These are phyloP conservation scores for Mimosa bimucronata DNA, from an alignment of 306 rosid species.

Conservation along the genomic window DNA sequence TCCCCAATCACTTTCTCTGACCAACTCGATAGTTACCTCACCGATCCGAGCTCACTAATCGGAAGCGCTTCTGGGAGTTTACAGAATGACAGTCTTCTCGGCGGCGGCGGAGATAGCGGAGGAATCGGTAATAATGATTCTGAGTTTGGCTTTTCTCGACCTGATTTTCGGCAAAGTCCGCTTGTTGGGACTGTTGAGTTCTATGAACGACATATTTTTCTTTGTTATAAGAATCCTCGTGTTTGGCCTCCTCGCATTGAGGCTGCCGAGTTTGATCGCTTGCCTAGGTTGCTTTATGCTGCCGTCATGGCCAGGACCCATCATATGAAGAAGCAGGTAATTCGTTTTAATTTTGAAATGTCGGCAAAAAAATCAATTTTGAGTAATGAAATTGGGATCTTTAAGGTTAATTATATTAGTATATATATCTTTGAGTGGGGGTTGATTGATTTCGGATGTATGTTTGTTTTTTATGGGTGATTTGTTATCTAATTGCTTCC, in stretches of 20 bases:
- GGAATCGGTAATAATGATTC: constrained; percentile 45
- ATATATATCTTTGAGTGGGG: neutral
- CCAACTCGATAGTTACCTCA: constrained; percentile 70
- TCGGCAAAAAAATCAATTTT: neutral
- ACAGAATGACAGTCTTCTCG: constrained; percentile 72
- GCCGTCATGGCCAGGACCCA: constrained; percentile 74
- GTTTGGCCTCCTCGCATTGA: constrained; percentile 93
- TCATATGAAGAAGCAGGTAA: constrained; percentile 78
- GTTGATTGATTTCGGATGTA: constrained; percentile 7
- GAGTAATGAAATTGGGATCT: neutral
- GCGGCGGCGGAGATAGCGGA: constrained; percentile 28
- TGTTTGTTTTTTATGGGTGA: neutral
- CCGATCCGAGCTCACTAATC: constrained; percentile 60
- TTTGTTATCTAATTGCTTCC: neutral
- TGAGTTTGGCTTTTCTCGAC: constrained; percentile 75
- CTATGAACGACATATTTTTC: constrained; percentile 76
- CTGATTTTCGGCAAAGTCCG: constrained; percentile 63
- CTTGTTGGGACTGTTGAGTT: constrained; percentile 83
- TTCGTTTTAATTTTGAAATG: neutral
- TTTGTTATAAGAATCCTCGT: constrained; percentile 85
- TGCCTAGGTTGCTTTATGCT: constrained; percentile 86
- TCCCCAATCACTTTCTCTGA: constrained; percentile 83
- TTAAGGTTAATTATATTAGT: neutral
- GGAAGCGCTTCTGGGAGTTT: constrained; percentile 87
- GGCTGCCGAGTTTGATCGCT: constrained; percentile 95